Base-by-base conservation (phyloP, 2,329 filamentous ascomycete species). In the Aureobasidium pullulans region DNA sequence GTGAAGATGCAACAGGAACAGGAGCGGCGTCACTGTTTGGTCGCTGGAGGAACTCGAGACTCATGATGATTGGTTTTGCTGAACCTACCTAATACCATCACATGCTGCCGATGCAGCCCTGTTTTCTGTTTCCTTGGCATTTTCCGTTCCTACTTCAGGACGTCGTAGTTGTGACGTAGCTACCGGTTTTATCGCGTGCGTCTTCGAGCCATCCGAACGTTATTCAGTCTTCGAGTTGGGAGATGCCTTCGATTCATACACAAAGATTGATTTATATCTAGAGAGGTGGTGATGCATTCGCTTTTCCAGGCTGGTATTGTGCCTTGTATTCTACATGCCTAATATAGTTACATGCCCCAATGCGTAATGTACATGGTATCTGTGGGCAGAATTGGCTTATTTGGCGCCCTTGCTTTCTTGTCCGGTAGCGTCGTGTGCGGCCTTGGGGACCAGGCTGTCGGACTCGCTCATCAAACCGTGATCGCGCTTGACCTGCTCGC, bases 381-480 rank as follows among this genome's bases (percentile, higher is more conserved):
- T 40, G 11, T 28, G 28, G 36, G 23, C 56, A 19, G n/a, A 37
- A 43, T 15, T 11, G 34, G 31, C 32, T 32, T 59, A 53, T 59
- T 59, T 53, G 39, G 37, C 36, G 31, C 54, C 43, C 54, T 57
- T 57, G 54, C 43, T 57, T 48, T 57, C 6, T 31, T 57, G 36
- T 10, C 54, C 42, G 15, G 54, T 57, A 39, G 57, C 69, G 65
- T 82, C 79, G 64, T 80, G 76, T 62, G 71, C 74, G 39, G 78
- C 76, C 69, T 79, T 81, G 19, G 80, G 79, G 8, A 83, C 70
- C 15, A 78, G 62, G 9, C 69, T 65, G 7, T 78, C 76, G 42
- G 69, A 72, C 68, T 81, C 79, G 52, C 69, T 71, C 50, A 39
- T 60, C 57, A 62, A 63, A 37, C 50, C 63, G 63, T 69, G 67